Conservation (phyloP, 192 early-diverging fungal species). For the Linnemannia elongata region DNA sequence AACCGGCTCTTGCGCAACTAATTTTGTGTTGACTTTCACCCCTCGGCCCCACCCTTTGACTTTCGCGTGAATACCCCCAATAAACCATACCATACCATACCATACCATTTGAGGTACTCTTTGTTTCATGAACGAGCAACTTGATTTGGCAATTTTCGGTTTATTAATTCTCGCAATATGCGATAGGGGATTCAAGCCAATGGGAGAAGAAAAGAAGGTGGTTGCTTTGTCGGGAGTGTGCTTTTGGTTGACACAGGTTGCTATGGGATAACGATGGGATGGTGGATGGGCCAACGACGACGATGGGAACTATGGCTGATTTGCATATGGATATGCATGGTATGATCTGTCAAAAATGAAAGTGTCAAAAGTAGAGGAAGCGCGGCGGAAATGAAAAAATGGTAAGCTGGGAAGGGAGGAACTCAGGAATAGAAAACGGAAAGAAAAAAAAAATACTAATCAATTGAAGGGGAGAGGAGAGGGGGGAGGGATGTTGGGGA, state of each 20-base stretch:
- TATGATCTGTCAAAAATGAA: neutral
- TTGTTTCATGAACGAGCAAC: neutral
- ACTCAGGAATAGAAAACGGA: neutral
- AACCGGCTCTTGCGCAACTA: slow-evolving; percentile 49
- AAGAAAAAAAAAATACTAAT: neutral
- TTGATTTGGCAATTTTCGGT: slow-evolving; percentile 1
- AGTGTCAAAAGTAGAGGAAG: neutral
- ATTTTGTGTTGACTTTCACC: no score
- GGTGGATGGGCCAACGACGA: no score
- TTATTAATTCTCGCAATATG: slow-evolving; percentile 1
- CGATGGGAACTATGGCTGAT: no score
- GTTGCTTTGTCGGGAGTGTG: neutral
- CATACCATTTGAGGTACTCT: no score
- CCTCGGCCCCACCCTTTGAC: neutral
- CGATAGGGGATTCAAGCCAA: neutral
- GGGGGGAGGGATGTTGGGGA: neutral
- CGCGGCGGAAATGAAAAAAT: neutral
- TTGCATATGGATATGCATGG: no score
- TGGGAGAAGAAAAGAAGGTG: neutral
- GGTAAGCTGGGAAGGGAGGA: neutral
- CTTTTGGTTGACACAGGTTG: neutral
- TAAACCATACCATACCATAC: no score
- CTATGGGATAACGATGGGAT: no score
- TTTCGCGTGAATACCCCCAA: no score
- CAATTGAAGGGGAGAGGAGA: neutral